phyloP scores from a whole-genome alignment of 208 protist genomes.

The Phytomonas sp. region DNA sequence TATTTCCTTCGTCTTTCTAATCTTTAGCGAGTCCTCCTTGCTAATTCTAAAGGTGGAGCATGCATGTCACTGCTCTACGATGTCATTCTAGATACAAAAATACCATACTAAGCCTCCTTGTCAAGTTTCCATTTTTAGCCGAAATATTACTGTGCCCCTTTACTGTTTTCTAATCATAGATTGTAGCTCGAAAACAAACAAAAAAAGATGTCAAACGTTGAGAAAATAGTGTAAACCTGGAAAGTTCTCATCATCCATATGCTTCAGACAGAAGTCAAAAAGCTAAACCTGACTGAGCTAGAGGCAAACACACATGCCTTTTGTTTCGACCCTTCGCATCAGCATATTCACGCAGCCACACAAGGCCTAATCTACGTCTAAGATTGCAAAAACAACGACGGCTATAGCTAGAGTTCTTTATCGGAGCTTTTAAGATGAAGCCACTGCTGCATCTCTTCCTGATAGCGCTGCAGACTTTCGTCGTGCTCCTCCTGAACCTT shows the following conservation, averaged over 20 bases:
- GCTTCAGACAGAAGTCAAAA: not conserved
- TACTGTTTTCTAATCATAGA: not conserved
- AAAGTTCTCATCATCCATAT: not conserved
- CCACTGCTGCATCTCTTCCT: slow-evolving; percentile 19
- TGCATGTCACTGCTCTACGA: not conserved
- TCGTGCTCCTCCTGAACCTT: slow-evolving; percentile 47
- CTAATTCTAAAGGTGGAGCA: not conserved
- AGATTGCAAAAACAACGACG: not conserved
- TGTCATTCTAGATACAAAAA: not conserved
- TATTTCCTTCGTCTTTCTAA: not conserved
- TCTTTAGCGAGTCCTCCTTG: not conserved
- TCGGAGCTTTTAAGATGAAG: slow-evolving; percentile 3
- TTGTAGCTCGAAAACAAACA: not conserved
- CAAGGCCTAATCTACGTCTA: not conserved
- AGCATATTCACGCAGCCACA: not conserved
- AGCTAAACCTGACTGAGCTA: not conserved
- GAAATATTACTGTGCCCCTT: not conserved
- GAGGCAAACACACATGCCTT: not conserved
- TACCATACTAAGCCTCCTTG: not conserved
- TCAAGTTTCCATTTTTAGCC: not conserved
- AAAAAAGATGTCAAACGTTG: not conserved
- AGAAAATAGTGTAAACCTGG: not conserved
- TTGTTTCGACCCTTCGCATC: not conserved
- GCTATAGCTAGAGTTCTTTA: not conserved
- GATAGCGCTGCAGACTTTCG: slow-evolving; percentile 40